Percentiles rank a stretch among this genome's conserved stretches.
phyloP scores from a whole-genome alignment of 1,284 basidiomycete genomes.

The Cryptococcus deneoformans region DNA sequence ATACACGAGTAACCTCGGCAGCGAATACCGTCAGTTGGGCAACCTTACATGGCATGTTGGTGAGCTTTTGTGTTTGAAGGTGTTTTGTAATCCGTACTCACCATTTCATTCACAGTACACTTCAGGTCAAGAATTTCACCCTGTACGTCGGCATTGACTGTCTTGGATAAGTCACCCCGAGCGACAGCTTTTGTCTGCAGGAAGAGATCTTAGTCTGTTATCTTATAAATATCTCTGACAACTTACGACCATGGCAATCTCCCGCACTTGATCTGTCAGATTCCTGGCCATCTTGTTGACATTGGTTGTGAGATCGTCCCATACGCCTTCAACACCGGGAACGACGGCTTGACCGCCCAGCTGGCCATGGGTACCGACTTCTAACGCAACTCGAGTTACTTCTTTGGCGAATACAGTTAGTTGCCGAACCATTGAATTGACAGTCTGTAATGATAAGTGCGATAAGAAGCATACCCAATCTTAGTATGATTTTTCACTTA shows the following conservation, averaged over 20 bases:
- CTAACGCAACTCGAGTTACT: conserved; percentile 89
- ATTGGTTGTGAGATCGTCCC: conserved; percentile 86
- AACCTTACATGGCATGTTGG: conserved; percentile 17
- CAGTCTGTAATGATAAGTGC: conserved; percentile 24
- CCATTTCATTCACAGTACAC: conserved; percentile 56
- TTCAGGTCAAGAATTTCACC: conserved; percentile 96
- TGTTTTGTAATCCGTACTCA: conserved; percentile 13
- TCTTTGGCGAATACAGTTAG: conserved; percentile 89
- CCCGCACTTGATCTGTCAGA: conserved; percentile 94
- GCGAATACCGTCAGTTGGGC: conserved; percentile 55
- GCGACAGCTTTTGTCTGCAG: conserved; percentile 86
- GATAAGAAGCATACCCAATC: neutral
- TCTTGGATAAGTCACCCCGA: conserved; percentile 81
- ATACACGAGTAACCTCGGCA: conserved; percentile 71
- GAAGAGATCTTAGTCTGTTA: no score
- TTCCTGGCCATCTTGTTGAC: conserved; percentile 93
- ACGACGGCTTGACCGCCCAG: conserved; percentile 90
- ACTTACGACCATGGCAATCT: conserved; percentile 82
- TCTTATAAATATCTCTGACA: neutral
- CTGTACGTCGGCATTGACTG: conserved; percentile 92
- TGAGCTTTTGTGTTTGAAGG: neutral
- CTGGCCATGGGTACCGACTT: conserved; percentile 89
- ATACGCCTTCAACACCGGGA: conserved; percentile 88
- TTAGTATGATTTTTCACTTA: conserved; percentile 12
- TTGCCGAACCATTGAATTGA: conserved; percentile 77